Evolutionary conservation across 805 yeast genomes (phyloP).

Genomic region (Hanseniaspora vineae): DNA sequence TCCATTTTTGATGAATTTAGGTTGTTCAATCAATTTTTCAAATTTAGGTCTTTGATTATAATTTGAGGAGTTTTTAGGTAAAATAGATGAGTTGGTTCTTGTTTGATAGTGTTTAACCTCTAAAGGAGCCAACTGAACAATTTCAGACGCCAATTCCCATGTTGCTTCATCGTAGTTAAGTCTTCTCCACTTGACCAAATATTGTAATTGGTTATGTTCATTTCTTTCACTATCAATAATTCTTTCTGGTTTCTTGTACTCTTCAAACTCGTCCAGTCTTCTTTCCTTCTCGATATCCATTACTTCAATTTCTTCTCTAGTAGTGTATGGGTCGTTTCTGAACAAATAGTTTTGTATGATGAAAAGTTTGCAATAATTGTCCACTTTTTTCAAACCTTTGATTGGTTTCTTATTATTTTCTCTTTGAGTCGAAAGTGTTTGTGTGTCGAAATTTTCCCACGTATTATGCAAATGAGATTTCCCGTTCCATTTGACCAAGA

Average conservation of each 20-base stretch:
- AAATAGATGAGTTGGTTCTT: slow-evolving; percentile 68
- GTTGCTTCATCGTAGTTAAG: slow-evolving; percentile 91
- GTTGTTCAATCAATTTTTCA: slow-evolving; percentile 78
- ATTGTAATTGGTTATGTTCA: slow-evolving; percentile 51
- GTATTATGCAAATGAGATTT: slow-evolving; percentile 88
- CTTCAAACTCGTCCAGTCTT: slow-evolving; percentile 68
- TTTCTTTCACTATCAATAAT: slow-evolving; percentile 76
- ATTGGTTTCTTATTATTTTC: slow-evolving; percentile 9
- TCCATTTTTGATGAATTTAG: slow-evolving; percentile 71
- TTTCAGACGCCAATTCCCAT: slow-evolving; percentile 88
- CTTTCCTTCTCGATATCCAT: slow-evolving; percentile 88
- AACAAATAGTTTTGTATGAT: slow-evolving; percentile 64
- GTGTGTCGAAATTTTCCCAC: slow-evolving; percentile 60
- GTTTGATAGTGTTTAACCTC: slow-evolving; percentile 76
- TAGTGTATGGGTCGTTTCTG: slow-evolving; percentile 66
- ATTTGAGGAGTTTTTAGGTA: slow-evolving; percentile 64
- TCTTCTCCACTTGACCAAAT: slow-evolving; percentile 88
- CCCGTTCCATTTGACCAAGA: slow-evolving; percentile 74
- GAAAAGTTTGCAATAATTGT: slow-evolving; percentile 74
- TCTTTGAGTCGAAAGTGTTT: slow-evolving; percentile 17
- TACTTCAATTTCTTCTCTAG: slow-evolving; percentile 84
- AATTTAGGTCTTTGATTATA: slow-evolving; percentile 62
- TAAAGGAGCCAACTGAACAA: slow-evolving; percentile 71
- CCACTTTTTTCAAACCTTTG: slow-evolving; percentile 76
- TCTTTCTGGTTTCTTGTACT: slow-evolving; percentile 78